phyloP scores from a whole-genome alignment of 495 filamentous ascomycete genomes.

The Aspergillus cristatus region DNA sequence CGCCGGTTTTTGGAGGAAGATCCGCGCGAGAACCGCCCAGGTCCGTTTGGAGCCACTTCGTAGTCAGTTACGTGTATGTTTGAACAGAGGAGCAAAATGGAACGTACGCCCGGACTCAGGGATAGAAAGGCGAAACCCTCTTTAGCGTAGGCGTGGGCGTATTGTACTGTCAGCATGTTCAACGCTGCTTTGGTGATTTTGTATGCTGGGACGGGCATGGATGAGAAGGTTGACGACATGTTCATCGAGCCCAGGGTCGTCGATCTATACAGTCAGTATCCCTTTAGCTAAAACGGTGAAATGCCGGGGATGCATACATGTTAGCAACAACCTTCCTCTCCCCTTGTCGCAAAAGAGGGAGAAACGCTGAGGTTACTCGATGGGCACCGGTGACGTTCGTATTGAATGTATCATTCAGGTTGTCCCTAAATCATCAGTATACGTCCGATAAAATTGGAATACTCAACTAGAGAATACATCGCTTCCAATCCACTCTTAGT shows the following conservation, averaged over 20 bases:
- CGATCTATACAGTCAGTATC: conserved; percentile 14
- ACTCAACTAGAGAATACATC: conserved; percentile 10
- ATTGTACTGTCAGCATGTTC: conserved; percentile 31
- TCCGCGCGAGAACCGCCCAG: conserved; percentile 35
- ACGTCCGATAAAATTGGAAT: neutral
- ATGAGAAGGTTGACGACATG: conserved; percentile 5
- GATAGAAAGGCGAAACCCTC: conserved; percentile 27
- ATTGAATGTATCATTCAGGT: conserved; percentile 22
- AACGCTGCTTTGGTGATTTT: conserved; percentile 35
- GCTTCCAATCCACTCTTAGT: conserved; percentile 12
- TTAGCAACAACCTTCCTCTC: conserved; percentile 30
- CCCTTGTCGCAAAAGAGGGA: conserved; percentile 29
- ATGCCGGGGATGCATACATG: conserved; percentile 15
- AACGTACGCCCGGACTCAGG: conserved; percentile 32
- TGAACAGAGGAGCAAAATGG: conserved; percentile 1
- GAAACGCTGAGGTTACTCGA: conserved; percentile 22
- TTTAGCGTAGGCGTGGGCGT: conserved; percentile 16
- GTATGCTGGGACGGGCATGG: conserved; percentile 23
- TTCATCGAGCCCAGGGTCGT: conserved; percentile 26
- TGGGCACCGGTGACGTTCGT: conserved; percentile 31
- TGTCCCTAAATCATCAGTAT: conserved; percentile 11
- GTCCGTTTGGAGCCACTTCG: conserved; percentile 46
- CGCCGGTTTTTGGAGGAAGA: conserved; percentile 32
- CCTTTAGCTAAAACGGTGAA: no score
- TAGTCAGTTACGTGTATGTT: conserved; percentile 3